Evolutionary conservation across 2,329 filamentous ascomycete genomes (phyloP).

Genomic region (Neofusicoccum sp.): DNA sequence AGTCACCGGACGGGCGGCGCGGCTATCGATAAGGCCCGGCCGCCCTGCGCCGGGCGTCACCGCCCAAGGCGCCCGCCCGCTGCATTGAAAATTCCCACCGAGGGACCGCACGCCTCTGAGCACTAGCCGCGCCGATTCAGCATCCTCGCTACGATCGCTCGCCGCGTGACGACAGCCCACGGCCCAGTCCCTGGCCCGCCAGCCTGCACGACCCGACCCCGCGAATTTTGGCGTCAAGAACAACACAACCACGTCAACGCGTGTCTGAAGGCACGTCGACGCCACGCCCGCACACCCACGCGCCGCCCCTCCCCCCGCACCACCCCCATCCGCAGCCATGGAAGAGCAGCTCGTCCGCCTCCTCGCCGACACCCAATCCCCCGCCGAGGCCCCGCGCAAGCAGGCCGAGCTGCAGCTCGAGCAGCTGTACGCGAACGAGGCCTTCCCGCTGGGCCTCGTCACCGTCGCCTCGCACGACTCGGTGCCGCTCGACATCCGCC

Average conservation of each 20-base stretch:
- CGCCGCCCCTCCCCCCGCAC: not conserved
- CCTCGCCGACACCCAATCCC: slow-evolving; percentile 79
- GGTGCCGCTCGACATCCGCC: slow-evolving; percentile 72
- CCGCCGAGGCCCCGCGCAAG: slow-evolving; percentile 73
- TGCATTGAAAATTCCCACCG: not conserved
- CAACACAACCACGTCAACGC: slow-evolving; percentile 2
- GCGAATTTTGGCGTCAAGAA: slow-evolving; percentile 11
- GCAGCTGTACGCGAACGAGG: slow-evolving; percentile 64
- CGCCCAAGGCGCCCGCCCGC: not conserved
- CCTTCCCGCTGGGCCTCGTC: slow-evolving; percentile 76
- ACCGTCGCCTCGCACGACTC: slow-evolving; percentile 76
- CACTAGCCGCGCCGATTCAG: slow-evolving; percentile 5
- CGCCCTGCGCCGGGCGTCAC: not conserved
- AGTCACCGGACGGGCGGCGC: not conserved
- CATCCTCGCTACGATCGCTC: slow-evolving; percentile 9
- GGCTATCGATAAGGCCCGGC: not conserved
- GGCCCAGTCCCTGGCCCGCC: not conserved
- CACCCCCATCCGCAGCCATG: slow-evolving; percentile 51
- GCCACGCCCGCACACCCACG: not conserved
- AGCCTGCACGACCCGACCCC: not conserved
- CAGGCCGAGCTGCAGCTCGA: slow-evolving; percentile 82
- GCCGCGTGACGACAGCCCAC: slow-evolving; percentile 10
- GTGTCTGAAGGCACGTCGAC: slow-evolving; percentile 22
- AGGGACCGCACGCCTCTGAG: not conserved
- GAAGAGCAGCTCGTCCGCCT: slow-evolving; percentile 89